Percentiles rank a stretch among this genome's conserved stretches.
phyloP scores from a whole-genome alignment of 257 asterid species.

The Scutellaria galericulata region DNA sequence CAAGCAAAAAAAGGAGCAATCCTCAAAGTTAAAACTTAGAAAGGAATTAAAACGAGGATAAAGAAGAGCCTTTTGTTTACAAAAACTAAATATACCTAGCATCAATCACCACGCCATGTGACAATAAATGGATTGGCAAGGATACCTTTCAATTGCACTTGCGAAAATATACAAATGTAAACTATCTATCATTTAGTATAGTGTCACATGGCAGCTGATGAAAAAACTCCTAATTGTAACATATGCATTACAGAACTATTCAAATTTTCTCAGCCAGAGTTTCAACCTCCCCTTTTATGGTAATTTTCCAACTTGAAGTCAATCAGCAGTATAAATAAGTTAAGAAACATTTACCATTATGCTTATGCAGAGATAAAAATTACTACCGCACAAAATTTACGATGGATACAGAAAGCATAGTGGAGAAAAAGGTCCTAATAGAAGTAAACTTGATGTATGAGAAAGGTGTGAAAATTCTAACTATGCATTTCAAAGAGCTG shows the following conservation, averaged over 20 bases:
- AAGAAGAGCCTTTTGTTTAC: background rate
- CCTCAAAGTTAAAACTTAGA: too few species aligned
- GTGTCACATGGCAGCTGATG: background rate
- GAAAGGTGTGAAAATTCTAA: background rate
- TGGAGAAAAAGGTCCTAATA: background rate
- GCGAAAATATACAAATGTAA: background rate
- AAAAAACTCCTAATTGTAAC: background rate
- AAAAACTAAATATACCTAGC: background rate
- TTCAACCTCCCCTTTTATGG: background rate
- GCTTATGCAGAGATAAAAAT: background rate
- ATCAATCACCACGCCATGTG: background rate
- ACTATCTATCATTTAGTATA: background rate
- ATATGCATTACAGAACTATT: background rate
- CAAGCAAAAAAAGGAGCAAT: background rate
- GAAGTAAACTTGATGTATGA: background rate
- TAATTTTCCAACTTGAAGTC: constrained; percentile 2
- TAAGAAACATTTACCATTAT: background rate
- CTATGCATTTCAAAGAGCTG: constrained; percentile 12
- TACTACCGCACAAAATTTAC: background rate
- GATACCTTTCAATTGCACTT: background rate
- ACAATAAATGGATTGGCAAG: background rate
- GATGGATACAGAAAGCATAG: background rate
- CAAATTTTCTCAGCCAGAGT: background rate
- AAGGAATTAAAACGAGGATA: too few species aligned
- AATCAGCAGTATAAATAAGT: background rate